Evolutionary conservation across 305 asterid genomes (phyloP).

Genomic region (Galium porrigens): DNA sequence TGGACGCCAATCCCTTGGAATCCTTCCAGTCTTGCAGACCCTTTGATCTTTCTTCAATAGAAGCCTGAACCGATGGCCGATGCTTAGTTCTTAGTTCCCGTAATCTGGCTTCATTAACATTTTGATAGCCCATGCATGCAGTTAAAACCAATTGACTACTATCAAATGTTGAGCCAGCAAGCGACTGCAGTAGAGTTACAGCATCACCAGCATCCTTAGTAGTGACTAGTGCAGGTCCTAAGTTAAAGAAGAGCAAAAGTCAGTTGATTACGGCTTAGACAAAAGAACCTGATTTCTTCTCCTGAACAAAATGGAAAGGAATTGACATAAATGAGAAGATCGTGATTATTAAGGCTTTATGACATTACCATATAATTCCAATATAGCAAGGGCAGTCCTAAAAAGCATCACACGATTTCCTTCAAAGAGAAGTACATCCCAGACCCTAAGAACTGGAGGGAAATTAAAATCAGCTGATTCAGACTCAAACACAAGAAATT

Average conservation of each 20-base stretch:
- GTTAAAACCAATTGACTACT: slow-evolving; percentile 97
- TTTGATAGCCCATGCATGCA: slow-evolving; percentile 94
- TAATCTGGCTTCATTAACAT: slow-evolving; percentile 56
- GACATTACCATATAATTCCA: slow-evolving; percentile 79
- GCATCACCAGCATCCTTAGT: slow-evolving; percentile 99
- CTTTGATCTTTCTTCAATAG: slow-evolving; percentile 64
- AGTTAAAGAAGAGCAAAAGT: slow-evolving; percentile 29
- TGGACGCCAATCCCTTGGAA: slow-evolving; percentile 59
- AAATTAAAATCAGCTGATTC: slow-evolving; percentile 19
- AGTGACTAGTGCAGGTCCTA: slow-evolving; percentile 95
- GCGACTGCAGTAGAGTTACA: slow-evolving; percentile 83
- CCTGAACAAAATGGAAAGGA: not conserved
- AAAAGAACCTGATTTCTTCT: not conserved
- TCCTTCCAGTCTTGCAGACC: slow-evolving; percentile 55
- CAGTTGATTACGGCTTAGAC: slow-evolving; percentile 15
- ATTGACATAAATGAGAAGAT: not conserved
- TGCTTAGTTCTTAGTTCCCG: slow-evolving; percentile 66
- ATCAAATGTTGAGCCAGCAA: slow-evolving; percentile 94
- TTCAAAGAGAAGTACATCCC: slow-evolving; percentile 96
- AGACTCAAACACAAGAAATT: not conserved
- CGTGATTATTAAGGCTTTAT: not conserved
- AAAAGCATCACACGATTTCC: slow-evolving; percentile 97
- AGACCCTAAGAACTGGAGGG: slow-evolving; percentile 79
- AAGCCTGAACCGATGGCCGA: slow-evolving; percentile 68
- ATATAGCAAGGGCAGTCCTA: slow-evolving; percentile 74